Conservation (phyloP, 805 yeast genomes). For the Candida namnaoensis region DNA sequence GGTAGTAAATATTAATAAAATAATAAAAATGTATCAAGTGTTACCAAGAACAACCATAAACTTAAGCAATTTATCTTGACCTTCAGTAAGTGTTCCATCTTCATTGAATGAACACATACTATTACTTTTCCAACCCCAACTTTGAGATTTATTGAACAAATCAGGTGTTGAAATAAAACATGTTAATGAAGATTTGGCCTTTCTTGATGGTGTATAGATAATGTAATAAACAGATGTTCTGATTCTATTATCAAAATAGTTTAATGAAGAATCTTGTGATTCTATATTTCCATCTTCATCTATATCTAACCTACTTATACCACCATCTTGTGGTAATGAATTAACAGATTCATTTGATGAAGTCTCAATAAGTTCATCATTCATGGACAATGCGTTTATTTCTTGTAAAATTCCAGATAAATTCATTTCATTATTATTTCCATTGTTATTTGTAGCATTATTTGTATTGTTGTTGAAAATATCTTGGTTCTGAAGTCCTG, state of each 20-base stretch:
- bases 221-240: slow-evolving; percentile 40
- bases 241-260: slow-evolving; percentile 38
- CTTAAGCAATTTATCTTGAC: slow-evolving; percentile 34
- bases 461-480: slow-evolving; percentile 9
- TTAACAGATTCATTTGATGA: background rate
- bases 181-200: slow-evolving; percentile 34
- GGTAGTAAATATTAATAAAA: background rate
- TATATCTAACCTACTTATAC: background rate
- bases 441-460: background rate
- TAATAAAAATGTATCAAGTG: slow-evolving; percentile 15
- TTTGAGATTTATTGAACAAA: slow-evolving; percentile 40
- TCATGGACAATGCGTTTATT: background rate
- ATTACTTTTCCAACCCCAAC: slow-evolving; percentile 57
- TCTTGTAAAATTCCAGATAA: background rate
- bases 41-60: slow-evolving; percentile 43
- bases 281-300: slow-evolving; percentile 6
- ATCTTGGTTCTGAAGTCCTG: slow-evolving; percentile 31
- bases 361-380: background rate
- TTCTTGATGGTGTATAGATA: slow-evolving; percentile 46
- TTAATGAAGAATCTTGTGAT: slow-evolving; percentile 18
- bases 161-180: slow-evolving; percentile 51
- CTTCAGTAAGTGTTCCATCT: slow-evolving; percentile 34
- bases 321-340: background rate
- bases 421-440: background rate
- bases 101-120: slow-evolving; percentile 44